A percentile compares a stretch with the other conserved stretches of the same genome.
Conservation (phyloP, 2,329 filamentous ascomycete genomes). For the Botrytis fragariae region DNA sequence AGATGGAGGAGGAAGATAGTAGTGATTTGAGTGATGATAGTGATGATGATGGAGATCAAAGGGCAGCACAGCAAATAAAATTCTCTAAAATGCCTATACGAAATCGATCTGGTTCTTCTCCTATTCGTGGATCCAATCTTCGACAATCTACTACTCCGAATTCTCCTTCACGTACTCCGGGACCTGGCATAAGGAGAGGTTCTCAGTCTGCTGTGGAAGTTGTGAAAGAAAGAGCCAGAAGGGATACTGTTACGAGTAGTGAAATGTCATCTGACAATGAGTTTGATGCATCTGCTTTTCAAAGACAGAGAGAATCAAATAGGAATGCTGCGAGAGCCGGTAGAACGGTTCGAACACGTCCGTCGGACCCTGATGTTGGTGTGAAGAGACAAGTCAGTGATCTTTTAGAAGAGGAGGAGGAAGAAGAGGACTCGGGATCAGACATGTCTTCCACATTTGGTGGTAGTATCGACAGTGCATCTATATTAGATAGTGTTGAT, state of each 20-base stretch:
- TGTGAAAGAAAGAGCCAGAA: conserved; percentile 64
- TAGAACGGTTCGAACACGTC: conserved; percentile 53
- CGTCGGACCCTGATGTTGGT: conserved; percentile 47
- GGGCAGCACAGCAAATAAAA: conserved; percentile 84
- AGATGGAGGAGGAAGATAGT: conserved; percentile 76
- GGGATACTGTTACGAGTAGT: conserved; percentile 78
- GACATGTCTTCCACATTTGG: conserved; percentile 65
- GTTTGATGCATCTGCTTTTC: conserved; percentile 64
- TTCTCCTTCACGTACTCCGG: conserved; percentile 58
- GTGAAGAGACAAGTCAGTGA: conserved; percentile 40
- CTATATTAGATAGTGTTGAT: conserved; percentile 62
- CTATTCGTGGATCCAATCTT: conserved; percentile 65
- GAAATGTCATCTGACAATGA: conserved; percentile 84
- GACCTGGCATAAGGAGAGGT: conserved; percentile 54
- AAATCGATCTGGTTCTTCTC: conserved; percentile 82
- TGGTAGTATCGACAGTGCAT: conserved; percentile 67
- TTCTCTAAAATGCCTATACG: conserved; percentile 95
- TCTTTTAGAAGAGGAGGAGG: conserved; percentile 48
- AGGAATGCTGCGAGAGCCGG: conserved; percentile 55
- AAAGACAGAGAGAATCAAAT: conserved; percentile 60
- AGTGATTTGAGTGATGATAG: conserved; percentile 83
- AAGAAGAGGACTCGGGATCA: conserved; percentile 59
- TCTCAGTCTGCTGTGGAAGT: conserved; percentile 70
- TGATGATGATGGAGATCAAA: conserved; percentile 70
- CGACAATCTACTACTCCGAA: conserved; percentile 66